A percentile compares a stretch with the other conserved stretches of the same genome.
Conservation (phyloP, 768 basidiomycete species). For the Leucocoprinus leucothites region DNA sequence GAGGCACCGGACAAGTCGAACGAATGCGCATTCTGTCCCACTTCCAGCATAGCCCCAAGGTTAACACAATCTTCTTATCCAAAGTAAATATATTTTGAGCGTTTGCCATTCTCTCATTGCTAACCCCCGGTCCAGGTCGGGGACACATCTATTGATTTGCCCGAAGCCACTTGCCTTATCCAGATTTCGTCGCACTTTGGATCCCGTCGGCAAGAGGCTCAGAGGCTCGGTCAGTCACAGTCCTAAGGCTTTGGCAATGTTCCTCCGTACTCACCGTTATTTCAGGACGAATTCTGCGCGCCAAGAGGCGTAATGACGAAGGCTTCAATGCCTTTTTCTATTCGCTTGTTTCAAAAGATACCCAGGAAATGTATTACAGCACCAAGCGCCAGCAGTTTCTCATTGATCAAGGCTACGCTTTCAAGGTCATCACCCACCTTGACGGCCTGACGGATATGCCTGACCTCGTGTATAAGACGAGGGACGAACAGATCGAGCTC, state of each 20-base stretch:
- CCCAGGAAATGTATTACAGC: conserved; percentile 99
- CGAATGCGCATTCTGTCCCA: conserved; percentile 92
- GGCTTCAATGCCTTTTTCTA: conserved; percentile 99
- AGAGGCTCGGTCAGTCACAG: conserved; percentile 70
- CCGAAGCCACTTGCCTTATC: conserved; percentile 98
- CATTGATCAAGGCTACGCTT: conserved; percentile 98
- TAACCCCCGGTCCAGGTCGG: conserved; percentile 60
- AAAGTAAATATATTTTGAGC: conserved; percentile 52
- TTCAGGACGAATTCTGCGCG: conserved; percentile 89
- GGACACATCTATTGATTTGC: conserved; percentile 97
- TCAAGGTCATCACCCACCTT: conserved; percentile 98
- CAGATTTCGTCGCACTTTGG: conserved; percentile 99
- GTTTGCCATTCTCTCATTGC: background rate
- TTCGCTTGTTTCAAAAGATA: conserved; percentile 97
- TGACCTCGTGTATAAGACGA: conserved; percentile 88
- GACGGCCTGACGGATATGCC: conserved; percentile 86
- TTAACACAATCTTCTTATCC: conserved; percentile 98
- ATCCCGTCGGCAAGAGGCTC: conserved; percentile 96
- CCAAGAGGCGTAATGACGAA: conserved; percentile 97
- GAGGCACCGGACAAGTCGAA: conserved; percentile 91
- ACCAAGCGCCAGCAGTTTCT: conserved; percentile 98
- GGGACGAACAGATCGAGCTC: conserved; percentile 93
- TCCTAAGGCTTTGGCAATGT: conserved; percentile 10
- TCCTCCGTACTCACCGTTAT: conserved; percentile 3
- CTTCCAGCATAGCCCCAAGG: conserved; percentile 93